Base-by-base conservation (phyloP, 768 basidiomycete species). In the Infundibulicybe gibba region DNA sequence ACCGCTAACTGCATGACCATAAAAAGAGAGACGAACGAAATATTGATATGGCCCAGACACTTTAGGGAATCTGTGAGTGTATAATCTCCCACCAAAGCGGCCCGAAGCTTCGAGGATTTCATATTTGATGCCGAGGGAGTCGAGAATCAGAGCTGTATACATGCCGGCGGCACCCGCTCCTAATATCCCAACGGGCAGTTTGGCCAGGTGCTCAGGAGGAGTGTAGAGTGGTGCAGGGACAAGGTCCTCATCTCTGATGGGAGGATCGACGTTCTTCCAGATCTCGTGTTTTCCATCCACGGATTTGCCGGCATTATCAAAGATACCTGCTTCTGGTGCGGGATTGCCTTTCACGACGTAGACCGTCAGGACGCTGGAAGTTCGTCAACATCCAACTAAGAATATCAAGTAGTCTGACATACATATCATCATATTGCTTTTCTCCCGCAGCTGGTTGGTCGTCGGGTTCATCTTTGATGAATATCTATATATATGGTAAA, bases 121-220 rank as follows among this genome's bases (percentile, higher is more conserved):
- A 55, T 72, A 78, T 6, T 58, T 47, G 52, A 77, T 68, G 1
- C 56, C 64, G 8, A 75, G 62, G 6, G 56, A 58, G 30, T 77
- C 64, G 13, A 79, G 63, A 0, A 78, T 72, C 59, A 77, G 55
- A 2, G 71, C 77, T 1, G 68, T 55, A 54, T 73, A 74, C 10
- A 75, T 59, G 15, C 73, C 72, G 6, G 55, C 54, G 8, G 55
- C 54, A 41, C 64, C 69, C 6, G 69, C 69, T 14, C 69, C 69
- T 34, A 70, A 41, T 40, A 70, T 70, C 9, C 61, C 60, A 40
- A 70, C 61, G 17, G 59, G 55, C 32, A 46, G 41, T 17, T 40
- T 41, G 12, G 16, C 17, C 13, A 47, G 43, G 38, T 37, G 41
- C 11, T 38, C 30, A 6, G 46, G 16, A 14, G 50, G 50, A 20